Evolutionary conservation across 345 rosid species (phyloP).

Genomic region (Lepidium sativum): DNA sequence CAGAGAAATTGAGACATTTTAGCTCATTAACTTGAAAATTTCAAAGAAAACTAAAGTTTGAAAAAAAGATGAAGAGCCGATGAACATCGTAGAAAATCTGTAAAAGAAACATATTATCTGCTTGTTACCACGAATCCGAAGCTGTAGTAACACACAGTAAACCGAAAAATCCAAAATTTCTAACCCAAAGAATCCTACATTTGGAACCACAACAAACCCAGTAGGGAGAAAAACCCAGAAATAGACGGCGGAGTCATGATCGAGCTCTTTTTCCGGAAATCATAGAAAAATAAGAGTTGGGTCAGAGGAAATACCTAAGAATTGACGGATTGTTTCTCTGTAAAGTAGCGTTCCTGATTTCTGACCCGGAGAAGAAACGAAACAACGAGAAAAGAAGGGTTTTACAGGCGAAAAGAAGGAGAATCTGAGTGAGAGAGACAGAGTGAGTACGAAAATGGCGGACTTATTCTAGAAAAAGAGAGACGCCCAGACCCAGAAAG

Average conservation of each 20-base stretch:
- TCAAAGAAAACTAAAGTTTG: background rate
- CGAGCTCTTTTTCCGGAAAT: background rate
- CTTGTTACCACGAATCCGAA: conserved; percentile 1
- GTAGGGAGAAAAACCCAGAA: background rate
- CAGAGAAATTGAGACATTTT: background rate
- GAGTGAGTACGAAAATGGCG: conserved; percentile 11
- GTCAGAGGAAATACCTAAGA: conserved; percentile 11
- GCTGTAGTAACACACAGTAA: background rate
- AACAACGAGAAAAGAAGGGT: background rate
- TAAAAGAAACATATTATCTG: background rate
- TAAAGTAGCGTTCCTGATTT: background rate
- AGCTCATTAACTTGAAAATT: background rate
- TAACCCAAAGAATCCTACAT: conserved; percentile 14
- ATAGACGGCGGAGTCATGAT: background rate
- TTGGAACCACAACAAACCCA: conserved; percentile 12
- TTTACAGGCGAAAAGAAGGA: background rate
- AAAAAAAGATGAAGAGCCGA: background rate
- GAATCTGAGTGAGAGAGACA: conserved; percentile 11
- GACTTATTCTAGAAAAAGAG: background rate
- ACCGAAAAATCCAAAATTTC: background rate
- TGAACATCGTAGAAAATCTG: background rate
- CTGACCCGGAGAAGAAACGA: background rate
- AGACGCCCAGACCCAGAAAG: background rate
- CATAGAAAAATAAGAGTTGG: background rate
- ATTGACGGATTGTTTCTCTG: background rate